Base-by-base conservation (phyloP, 2,329 filamentous ascomycete genomes). In the Aschersonia sp. region DNA sequence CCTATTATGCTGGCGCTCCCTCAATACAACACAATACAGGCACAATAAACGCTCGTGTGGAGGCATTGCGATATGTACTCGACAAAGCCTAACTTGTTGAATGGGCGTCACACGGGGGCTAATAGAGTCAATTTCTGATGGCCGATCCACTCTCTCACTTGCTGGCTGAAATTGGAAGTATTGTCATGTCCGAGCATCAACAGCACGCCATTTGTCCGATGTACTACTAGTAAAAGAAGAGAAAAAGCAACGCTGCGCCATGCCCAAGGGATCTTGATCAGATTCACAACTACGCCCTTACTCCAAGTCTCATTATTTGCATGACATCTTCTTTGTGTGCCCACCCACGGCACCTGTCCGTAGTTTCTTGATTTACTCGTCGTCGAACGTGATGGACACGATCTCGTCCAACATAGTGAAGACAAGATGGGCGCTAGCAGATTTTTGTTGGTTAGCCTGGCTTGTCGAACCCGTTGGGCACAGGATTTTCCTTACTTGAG, bases 371-470 rank as follows among this genome's bases (percentile, higher is more conserved):
- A 5, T 10, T 44, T 44, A 50, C 11, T 45, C 10, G 40, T 72
- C 68, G 11, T 66, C 72, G 63, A 86, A 86, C 47, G 86, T 60
- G 32, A 83, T 71, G 47, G 77, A 69, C 35, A 86, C 66, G 46
- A 86, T 62, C 63, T 87, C 83, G 61, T 87, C 83, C 51, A 87
- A 61, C 49, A 87, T 72, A 2, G 80, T 84, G 61, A 84, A 86
- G 14, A 76, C 73, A 44, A 87, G 63, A 62, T 87, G 83, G 44
- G 80, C 73, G 62, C 77, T 81, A 45, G 37, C 45, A 45, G n/a
- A 9, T 53, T 42, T 32, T n/a, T 11, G 22, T 22, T 22, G 22
- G 22, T 22, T 22, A 22, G 22, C 22, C 4, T 22, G 22, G 22
- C 22, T 22, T 4, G 22, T 22, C 22, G 22, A 22, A 22, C 22